Evolutionary conservation across 352 stramenopile species (phyloP).

Genomic region (Poterioochromonas sp.): DNA sequence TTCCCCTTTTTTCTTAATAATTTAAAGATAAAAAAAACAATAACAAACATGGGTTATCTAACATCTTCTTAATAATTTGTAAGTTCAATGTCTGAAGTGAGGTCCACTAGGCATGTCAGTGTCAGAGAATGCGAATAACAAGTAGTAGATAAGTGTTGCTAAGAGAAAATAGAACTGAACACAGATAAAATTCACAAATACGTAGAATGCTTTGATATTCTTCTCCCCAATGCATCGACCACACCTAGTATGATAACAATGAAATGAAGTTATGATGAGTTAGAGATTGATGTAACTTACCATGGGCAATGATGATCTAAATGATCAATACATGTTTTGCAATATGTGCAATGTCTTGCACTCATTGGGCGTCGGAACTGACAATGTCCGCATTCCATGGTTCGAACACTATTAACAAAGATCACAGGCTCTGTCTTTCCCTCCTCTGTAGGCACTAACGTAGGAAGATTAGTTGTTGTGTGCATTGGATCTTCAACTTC

Average conservation of each 20-base stretch:
- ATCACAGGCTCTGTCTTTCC: not conserved
- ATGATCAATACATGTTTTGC: conserved; percentile 4
- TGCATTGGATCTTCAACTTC: not conserved
- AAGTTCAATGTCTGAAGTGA: no score
- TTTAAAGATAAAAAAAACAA: no score
- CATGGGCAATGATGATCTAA: conserved; percentile 33
- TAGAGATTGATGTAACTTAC: conserved; percentile 24
- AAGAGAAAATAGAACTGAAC: conserved; percentile 26
- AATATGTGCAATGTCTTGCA: conserved; percentile 25
- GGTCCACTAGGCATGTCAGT: no score
- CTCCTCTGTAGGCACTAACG: not conserved
- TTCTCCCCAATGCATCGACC: conserved; percentile 29
- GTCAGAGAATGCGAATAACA: conserved; percentile 7
- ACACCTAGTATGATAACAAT: not conserved
- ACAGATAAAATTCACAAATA: conserved; percentile 9
- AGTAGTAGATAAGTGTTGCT: conserved; percentile 14
- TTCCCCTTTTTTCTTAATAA: no score
- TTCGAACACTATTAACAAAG: not conserved
- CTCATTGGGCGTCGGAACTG: not conserved
- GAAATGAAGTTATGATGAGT: not conserved
- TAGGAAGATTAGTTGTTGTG: not conserved
- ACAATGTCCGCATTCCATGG: conserved; percentile 29
- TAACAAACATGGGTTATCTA: no score
- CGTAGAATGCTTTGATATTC: conserved; percentile 29
- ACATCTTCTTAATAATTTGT: no score